Percentiles rank a stretch among this genome's conserved stretches.
These are phyloP conservation scores for Leccinum rimulosum DNA, from an alignment of 768 basidiomycete genomes.

Conservation along the genomic window DNA sequence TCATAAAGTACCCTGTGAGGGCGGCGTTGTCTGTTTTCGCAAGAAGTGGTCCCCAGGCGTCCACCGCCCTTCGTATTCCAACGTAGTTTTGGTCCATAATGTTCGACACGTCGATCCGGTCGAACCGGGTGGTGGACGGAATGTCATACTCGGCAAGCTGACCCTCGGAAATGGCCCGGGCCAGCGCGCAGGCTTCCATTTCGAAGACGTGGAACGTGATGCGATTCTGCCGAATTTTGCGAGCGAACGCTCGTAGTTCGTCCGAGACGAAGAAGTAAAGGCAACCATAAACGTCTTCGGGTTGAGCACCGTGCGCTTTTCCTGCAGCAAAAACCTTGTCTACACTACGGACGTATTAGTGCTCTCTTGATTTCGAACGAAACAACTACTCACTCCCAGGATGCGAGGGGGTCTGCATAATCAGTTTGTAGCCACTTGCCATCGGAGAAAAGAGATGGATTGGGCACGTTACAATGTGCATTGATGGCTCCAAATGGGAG, in stretches of 20 bases:
- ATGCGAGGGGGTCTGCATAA: constrained; percentile 43
- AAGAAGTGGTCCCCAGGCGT: constrained; percentile 39
- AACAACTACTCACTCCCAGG: constrained; percentile 44
- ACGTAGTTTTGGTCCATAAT: constrained; percentile 43
- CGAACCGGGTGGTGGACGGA: constrained; percentile 32
- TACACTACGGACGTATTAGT: constrained; percentile 29
- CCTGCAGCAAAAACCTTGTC: constrained; percentile 40
- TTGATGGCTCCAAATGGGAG: constrained; percentile 46
- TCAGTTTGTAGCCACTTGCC: constrained; percentile 45
- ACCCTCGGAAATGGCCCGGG: constrained; percentile 33
- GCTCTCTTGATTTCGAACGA: not conserved
- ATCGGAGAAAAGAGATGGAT: constrained; percentile 45
- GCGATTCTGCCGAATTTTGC: constrained; percentile 33
- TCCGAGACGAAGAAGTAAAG: constrained; percentile 46
- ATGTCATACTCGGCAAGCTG: constrained; percentile 16
- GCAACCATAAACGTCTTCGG: constrained; percentile 49
- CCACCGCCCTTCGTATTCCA: constrained; percentile 35
- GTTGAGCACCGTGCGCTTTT: constrained; percentile 35
- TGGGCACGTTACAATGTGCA: constrained; percentile 40
- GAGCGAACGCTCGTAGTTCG: constrained; percentile 37
- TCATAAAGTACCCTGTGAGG: constrained; percentile 47
- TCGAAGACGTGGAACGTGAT: constrained; percentile 34
- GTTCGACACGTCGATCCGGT: constrained; percentile 50
- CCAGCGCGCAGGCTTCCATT: constrained; percentile 41
- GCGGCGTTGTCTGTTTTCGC: constrained; percentile 28